These are phyloP conservation scores for Hypoxylon cercidicola DNA, from an alignment of 495 filamentous ascomycete species.

Conservation along the genomic window DNA sequence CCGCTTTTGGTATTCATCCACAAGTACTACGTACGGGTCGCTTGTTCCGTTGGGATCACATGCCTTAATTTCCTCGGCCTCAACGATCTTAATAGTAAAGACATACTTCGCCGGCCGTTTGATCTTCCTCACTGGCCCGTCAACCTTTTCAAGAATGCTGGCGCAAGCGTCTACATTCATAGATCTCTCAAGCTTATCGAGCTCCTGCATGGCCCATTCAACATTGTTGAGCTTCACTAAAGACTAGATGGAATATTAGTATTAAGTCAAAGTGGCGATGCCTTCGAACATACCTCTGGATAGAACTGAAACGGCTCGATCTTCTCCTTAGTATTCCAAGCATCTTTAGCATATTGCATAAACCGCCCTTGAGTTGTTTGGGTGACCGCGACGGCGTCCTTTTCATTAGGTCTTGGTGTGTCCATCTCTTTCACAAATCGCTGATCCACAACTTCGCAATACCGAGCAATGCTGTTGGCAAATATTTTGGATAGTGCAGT, in stretches of 20 bases:
- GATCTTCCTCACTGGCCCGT: slow-evolving; percentile 59
- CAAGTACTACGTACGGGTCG: slow-evolving; percentile 96
- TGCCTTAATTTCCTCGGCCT: slow-evolving; percentile 97
- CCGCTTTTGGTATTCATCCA: slow-evolving; percentile 98
- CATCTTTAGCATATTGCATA: slow-evolving; percentile 91
- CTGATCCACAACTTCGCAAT: slow-evolving; percentile 91
- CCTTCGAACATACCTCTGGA: slow-evolving; percentile 74
- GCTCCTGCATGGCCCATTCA: slow-evolving; percentile 87
- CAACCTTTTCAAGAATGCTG: slow-evolving; percentile 75
- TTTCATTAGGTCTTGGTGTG: slow-evolving; percentile 72
- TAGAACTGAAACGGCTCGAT: slow-evolving; percentile 98
- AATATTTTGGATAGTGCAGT: slow-evolving; percentile 91
- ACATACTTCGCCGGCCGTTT: slow-evolving; percentile 84
- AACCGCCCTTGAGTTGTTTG: slow-evolving; percentile 92
- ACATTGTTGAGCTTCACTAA: slow-evolving; percentile 98
- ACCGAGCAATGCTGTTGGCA: slow-evolving; percentile 81
- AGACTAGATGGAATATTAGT: slow-evolving; percentile 66
- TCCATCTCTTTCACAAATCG: slow-evolving; percentile 94
- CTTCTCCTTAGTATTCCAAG: slow-evolving; percentile 93
- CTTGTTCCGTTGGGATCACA: slow-evolving; percentile 95
- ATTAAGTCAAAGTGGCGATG: slow-evolving; percentile 3
- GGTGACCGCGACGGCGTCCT: slow-evolving; percentile 79
- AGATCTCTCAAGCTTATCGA: slow-evolving; percentile 88
- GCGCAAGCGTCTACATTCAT: slow-evolving; percentile 96
- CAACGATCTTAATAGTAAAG: slow-evolving; percentile 98